Percentiles rank a stretch among this genome's conserved stretches.
phyloP scores from a whole-genome alignment of 352 stramenopile species.

The Pythium vanterpoolii region DNA sequence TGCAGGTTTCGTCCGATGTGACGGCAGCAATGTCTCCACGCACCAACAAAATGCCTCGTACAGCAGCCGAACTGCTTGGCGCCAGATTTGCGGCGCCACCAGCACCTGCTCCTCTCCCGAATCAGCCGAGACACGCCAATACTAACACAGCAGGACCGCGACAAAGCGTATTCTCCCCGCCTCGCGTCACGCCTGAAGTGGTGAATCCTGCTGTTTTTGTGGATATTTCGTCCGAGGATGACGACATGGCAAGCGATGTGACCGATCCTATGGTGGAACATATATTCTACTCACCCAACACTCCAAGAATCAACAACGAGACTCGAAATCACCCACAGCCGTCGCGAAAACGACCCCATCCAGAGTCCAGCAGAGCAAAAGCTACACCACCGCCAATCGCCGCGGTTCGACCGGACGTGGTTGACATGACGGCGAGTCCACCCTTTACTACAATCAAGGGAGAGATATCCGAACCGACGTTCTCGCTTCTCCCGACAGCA shows the following conservation, averaged over 20 bases:
- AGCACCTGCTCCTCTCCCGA: not conserved
- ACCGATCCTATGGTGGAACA: slow-evolving; percentile 75
- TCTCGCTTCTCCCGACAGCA: slow-evolving; percentile 12
- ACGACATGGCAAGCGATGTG: slow-evolving; percentile 54
- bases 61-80: slow-evolving; percentile 1
- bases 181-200: not conserved
- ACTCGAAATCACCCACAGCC: not conserved
- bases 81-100: not conserved
- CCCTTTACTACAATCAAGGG: not conserved
- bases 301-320: slow-evolving; percentile 25
- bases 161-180: slow-evolving; percentile 2
- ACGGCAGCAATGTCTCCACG: not conserved
- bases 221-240: slow-evolving; percentile 59
- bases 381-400: slow-evolving; percentile 17
- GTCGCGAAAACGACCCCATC: slow-evolving; percentile 34
- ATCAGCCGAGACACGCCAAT: not conserved
- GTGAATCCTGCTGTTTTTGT: slow-evolving; percentile 38
- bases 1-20: not conserved
- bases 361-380: slow-evolving; percentile 14
- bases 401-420: slow-evolving; percentile 5
- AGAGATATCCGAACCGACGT: not conserved
- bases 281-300: slow-evolving; percentile 79
- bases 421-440: slow-evolving; percentile 30
- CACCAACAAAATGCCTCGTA: not conserved
- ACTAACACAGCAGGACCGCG: not conserved